These are phyloP conservation scores for Salix koriyanagi DNA, from an alignment of 345 rosid species.

Conservation along the genomic window DNA sequence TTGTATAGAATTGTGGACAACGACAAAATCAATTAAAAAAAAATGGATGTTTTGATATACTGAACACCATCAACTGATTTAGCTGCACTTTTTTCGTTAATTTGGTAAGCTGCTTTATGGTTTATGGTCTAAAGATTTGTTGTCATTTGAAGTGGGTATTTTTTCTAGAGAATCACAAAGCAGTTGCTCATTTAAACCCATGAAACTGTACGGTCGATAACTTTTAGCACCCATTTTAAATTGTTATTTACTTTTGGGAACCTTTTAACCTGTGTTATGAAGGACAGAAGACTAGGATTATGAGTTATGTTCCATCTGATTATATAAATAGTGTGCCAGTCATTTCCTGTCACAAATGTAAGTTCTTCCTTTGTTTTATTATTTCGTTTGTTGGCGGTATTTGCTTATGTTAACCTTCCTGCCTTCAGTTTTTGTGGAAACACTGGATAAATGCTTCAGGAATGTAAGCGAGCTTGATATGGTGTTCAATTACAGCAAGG, in stretches of 20 bases:
- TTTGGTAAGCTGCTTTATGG: neutral
- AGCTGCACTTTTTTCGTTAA: neutral
- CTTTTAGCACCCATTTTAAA: neutral
- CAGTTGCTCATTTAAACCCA: neutral
- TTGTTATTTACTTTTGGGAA: neutral
- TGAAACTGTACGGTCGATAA: neutral
- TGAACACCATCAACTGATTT: neutral
- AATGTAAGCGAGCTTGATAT: constrained; percentile 92
- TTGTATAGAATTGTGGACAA: neutral
- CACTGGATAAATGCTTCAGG: constrained; percentile 95
- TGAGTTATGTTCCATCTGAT: neutral
- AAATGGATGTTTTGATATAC: neutral
- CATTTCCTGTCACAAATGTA: neutral
- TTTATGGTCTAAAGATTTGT: neutral
- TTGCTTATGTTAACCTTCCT: constrained; percentile 18
- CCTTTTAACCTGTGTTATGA: neutral
- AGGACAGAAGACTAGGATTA: neutral
- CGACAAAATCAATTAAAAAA: neutral
- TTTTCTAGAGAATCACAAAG: neutral
- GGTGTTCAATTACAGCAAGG: constrained; percentile 87
- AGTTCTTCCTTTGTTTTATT: neutral
- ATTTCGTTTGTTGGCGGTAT: constrained; percentile 7
- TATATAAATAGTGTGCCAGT: too few relatives aligned
- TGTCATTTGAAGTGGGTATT: neutral
- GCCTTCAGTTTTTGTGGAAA: constrained; percentile 85